These are phyloP conservation scores for Byssothecium circinans DNA, from an alignment of 2,329 filamentous ascomycete species.

Conservation along the genomic window DNA sequence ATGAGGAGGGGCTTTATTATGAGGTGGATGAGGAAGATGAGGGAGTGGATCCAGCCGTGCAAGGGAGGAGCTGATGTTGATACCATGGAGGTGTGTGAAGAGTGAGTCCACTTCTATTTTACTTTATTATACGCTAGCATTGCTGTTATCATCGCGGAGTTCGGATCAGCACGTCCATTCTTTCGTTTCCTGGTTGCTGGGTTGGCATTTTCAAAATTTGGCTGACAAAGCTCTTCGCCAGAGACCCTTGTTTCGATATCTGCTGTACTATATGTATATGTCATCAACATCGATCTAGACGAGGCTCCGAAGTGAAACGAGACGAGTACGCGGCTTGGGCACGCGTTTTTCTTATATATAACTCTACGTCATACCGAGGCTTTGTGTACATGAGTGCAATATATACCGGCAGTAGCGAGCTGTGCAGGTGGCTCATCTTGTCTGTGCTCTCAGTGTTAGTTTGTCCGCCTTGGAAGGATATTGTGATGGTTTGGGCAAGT, in stretches of 20 bases:
- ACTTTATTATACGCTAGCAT: neutral
- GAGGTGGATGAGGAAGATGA: conserved; percentile 21
- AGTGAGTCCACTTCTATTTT: conserved; percentile 8
- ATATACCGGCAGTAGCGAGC: neutral
- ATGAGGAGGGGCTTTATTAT: conserved; percentile 39
- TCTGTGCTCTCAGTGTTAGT: no score
- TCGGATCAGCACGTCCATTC: no score
- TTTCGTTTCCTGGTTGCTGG: neutral
- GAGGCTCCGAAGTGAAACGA: conserved; percentile 7
- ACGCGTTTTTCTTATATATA: conserved; percentile 1
- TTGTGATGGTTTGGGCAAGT: no score
- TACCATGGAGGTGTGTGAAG: conserved; percentile 1
- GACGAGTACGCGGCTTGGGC: conserved; percentile 4
- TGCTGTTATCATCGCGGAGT: neutral
- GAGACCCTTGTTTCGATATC: conserved; percentile 19
- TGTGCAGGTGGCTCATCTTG: neutral
- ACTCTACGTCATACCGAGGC: conserved; percentile 5
- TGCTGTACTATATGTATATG: conserved; percentile 34
- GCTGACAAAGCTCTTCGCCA: conserved; percentile 16
- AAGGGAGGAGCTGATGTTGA: conserved; percentile 9
- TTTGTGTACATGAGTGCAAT: neutral
- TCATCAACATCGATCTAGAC: conserved; percentile 27
- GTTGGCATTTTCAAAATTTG: conserved; percentile 10
- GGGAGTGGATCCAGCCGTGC: conserved; percentile 2
- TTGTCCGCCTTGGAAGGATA: no score